Percentiles rank a stretch among this genome's conserved stretches.
These are phyloP conservation scores for Saccharomycopsis malanga DNA, from an alignment of 805 yeast species.

Conservation along the genomic window DNA sequence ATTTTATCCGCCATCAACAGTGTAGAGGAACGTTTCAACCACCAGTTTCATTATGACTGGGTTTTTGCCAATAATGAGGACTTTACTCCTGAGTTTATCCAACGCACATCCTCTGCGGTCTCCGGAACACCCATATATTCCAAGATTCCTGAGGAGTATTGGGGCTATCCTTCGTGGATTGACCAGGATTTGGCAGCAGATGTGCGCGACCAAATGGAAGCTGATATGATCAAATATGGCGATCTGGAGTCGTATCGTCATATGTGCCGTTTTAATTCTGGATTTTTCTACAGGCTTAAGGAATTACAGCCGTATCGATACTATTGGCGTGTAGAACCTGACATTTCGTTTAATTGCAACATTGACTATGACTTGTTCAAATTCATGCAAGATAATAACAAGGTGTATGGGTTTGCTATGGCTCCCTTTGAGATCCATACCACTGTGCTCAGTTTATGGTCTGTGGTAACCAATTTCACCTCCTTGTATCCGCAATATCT, in stretches of 20 bases:
- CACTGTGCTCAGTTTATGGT: constrained; percentile 48
- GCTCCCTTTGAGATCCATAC: constrained; percentile 46
- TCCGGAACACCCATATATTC: constrained; percentile 40
- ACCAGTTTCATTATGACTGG: constrained; percentile 82
- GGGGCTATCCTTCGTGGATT: constrained; percentile 42
- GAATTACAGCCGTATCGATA: constrained; percentile 42
- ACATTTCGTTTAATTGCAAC: constrained; percentile 49
- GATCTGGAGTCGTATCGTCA: constrained; percentile 45
- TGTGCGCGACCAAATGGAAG: constrained; percentile 26
- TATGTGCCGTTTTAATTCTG: constrained; percentile 73
- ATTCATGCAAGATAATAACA: constrained; percentile 35
- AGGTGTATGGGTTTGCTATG: constrained; percentile 44
- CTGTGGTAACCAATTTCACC: constrained; percentile 40
- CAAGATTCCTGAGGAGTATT: constrained; percentile 36
- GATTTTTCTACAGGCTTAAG: constrained; percentile 46
- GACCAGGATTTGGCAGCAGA: constrained; percentile 31
- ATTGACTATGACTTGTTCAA: constrained; percentile 49
- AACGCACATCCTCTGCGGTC: constrained; percentile 27
- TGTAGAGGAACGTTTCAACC: constrained; percentile 85
- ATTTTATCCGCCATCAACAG: constrained; percentile 59
- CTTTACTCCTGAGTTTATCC: constrained; percentile 35
- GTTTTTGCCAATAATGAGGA: constrained; percentile 53
- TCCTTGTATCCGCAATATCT: constrained; percentile 37
- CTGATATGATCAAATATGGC: constrained; percentile 38
- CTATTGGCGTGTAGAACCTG: constrained; percentile 58